Evolutionary conservation across 2,329 filamentous ascomycete species (phyloP), one percentile per base, ranked within the genome.

Genomic region (Xylariales sp.): DNA sequence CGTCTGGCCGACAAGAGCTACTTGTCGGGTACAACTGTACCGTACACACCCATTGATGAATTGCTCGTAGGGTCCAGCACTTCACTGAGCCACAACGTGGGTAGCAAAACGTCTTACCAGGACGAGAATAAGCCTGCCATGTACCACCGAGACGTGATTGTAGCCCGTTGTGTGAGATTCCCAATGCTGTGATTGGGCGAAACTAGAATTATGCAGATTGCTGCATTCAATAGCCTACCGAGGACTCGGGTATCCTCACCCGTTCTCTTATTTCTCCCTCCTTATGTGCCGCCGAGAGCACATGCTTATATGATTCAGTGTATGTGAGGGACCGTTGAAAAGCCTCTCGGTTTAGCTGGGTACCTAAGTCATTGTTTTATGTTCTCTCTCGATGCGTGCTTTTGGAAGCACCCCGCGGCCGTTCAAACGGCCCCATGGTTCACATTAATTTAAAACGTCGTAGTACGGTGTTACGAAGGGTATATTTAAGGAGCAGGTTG

Each of bases 81-180:
- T 10, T n/a, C 23, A 3, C n/a, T 36, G n/a, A 36, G 12, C n/a
- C 39, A 30, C 28, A n/a, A 23, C 16, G 36, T 30, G 5, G 12
- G 54, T 45, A 59, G 41, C 18, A 54, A 9, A 36, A 48, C 32
- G 28, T 32, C 48, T 62, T 23, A 23, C 18, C 18, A 39, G 32
- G 28, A 43, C 5, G 30, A 50, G 48, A 28, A 12, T 49, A 36
- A 43, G 30, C 39, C 57, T 62, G 53, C 18, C 46, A 49, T 14
- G 59, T 66, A 36, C 14, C 39, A 52, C 50, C n/a, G 18, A 46
- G 49, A 54, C 59, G 32, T 39, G 58, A 45, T 54, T 57, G 46
- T 14, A 53, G 14, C 5, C 14, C 3, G 6, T n/a, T 30, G 58
- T 41, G 46, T 28, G 46, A 10, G 54, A 18, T 2, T 23, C 12